Evolutionary conservation across 2,329 filamentous ascomycete genomes (phyloP).

Genomic region (Calonectria multiphialidica): DNA sequence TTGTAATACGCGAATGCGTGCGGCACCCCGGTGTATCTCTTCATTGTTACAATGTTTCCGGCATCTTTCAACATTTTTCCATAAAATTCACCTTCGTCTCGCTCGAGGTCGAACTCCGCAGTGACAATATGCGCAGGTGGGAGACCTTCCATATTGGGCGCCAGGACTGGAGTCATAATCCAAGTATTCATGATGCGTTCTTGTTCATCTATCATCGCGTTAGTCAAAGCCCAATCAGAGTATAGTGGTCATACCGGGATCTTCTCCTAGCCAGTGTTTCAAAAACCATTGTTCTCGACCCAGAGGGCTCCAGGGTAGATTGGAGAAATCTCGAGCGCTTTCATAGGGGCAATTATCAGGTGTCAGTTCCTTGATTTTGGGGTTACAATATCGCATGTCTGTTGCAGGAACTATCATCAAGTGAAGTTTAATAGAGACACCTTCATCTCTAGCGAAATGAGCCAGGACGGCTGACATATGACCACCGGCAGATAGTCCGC

Average conservation of each 20-base stretch:
- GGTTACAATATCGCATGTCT: conserved; percentile 47
- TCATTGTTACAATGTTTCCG: conserved; percentile 42
- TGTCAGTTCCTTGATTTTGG: conserved; percentile 27
- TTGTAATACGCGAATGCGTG: conserved; percentile 48
- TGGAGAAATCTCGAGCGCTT: conserved; percentile 40
- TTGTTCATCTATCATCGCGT: conserved; percentile 16
- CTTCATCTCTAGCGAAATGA: conserved; percentile 49
- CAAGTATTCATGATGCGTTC: conserved; percentile 24
- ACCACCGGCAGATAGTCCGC: conserved; percentile 40
- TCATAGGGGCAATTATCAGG: conserved; percentile 38
- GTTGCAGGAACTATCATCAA: conserved; percentile 48
- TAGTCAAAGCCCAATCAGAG: not conserved
- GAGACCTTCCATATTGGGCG: conserved; percentile 42
- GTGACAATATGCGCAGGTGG: conserved; percentile 48
- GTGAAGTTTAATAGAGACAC: conserved; percentile 44
- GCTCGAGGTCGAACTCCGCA: conserved; percentile 49
- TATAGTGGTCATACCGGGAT: conserved; percentile 28
- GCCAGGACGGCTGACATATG: conserved; percentile 49
- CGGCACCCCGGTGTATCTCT: conserved; percentile 43
- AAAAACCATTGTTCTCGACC: conserved; percentile 48
- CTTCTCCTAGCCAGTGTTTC: conserved; percentile 45
- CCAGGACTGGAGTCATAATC: conserved; percentile 38
- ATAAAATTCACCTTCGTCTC: conserved; percentile 50
- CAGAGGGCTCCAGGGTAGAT: conserved; percentile 45
- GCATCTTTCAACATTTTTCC: conserved; percentile 35